Evolutionary conservation across 441 rosid genomes (phyloP), one percentile per base, ranked within the genome.

Genomic region (Jatropha multifida): DNA sequence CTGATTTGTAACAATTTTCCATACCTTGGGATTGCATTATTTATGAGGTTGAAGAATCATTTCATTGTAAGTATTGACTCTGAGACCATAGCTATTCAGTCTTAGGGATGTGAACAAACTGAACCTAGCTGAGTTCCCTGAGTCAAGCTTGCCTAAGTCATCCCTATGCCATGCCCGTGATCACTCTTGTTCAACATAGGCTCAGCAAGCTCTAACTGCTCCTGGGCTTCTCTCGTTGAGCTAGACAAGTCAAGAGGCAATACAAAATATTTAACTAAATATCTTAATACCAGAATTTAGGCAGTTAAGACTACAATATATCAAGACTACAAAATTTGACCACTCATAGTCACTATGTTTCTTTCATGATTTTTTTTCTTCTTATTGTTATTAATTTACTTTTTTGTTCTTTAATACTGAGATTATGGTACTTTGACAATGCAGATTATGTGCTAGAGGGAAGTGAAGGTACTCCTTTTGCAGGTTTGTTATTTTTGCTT

Each of bases 381-480:
- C 63, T 38, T 46, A n/a, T 3, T 72, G 9, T 40, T 67, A 38
- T 27, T 38, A 41, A 77, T 73, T 38, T 32, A 32, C 1, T 32
- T 32, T 32, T 65, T 73, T 13, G 20, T 42, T 40, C 41, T 17
- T 44, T 48, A n/a, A 48, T 64, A 49, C 32, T 72, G n/a, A 54
- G 52, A 23, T 66, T n/a, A 2, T 38, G 71, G 61, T 62, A 62
- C 69, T 72, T 85, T 64, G 20, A 76, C 71, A 51, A 79, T 89
- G 67, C 88, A 96, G 99, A 96, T 85, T 96, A 96, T 74, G 96
- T 96, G 75, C 83, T 96, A 90, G 97, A 96, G 83, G 99, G 99
- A 76, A 93, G 97, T 83, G 88, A 89, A 46, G 99, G 94, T 80
- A 96, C 98, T 55, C 97, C 99, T 73, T 96, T 96, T 87, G 95